Evolutionary conservation across 1,139 yeast species (phyloP).

Genomic region (Debaryomyces nepalensis): DNA sequence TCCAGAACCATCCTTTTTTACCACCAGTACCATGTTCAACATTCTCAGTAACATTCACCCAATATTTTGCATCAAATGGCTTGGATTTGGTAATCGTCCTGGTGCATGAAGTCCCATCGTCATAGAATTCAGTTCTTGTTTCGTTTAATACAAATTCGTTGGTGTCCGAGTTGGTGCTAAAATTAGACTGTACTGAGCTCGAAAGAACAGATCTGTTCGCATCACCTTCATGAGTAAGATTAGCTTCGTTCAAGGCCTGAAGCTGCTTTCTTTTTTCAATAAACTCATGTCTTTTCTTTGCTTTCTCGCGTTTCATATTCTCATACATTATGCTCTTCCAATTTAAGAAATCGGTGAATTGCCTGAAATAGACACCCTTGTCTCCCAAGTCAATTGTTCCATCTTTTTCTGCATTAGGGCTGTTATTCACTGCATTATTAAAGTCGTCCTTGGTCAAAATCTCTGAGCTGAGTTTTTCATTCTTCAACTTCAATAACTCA

Average conservation of each 20-base stretch:
- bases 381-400: constrained; percentile 43
- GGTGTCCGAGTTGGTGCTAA: constrained; percentile 55
- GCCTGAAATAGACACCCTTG: constrained; percentile 55
- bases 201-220: constrained; percentile 47
- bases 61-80: constrained; percentile 38
- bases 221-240: background rate
- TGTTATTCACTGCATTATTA: constrained; percentile 26
- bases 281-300: constrained; percentile 17
- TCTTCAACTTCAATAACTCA: constrained; percentile 35
- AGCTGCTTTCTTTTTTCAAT: constrained; percentile 4
- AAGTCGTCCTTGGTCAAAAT: constrained; percentile 60
- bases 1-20: constrained; percentile 25
- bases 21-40: constrained; percentile 15
- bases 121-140: constrained; percentile 55
- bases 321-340: constrained; percentile 68
- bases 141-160: constrained; percentile 59
- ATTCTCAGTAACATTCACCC: constrained; percentile 35
- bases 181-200: constrained; percentile 50
- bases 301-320: constrained; percentile 36
- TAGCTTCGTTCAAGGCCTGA: background rate
- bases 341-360: constrained; percentile 64
- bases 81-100: constrained; percentile 43
- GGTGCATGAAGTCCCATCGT: constrained; percentile 64
- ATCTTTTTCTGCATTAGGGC: constrained; percentile 17
- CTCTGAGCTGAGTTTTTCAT: constrained; percentile 27